phyloP scores from a whole-genome alignment of 352 stramenopile genomes.

The Phytophthora lateralis region DNA sequence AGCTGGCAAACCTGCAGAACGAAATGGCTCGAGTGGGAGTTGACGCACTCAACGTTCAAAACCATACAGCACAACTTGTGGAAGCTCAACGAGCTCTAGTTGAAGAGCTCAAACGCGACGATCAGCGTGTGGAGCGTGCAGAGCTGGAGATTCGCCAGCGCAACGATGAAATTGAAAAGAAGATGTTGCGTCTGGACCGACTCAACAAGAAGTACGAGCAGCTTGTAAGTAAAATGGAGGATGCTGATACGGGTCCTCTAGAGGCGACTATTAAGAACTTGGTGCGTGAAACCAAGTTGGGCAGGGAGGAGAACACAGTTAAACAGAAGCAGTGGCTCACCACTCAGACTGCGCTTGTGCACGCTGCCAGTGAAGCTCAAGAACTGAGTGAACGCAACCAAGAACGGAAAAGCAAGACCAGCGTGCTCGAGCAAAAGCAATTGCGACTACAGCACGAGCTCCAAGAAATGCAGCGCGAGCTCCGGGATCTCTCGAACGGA shows the following conservation, averaged over 20 bases:
- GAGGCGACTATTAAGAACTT: constrained; percentile 95
- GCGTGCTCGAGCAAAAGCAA: constrained; percentile 91
- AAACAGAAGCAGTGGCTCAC: constrained; percentile 92
- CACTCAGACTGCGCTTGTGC: constrained; percentile 91
- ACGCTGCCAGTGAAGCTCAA: constrained; percentile 88
- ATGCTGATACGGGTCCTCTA: constrained; percentile 93
- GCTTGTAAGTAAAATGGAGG: constrained; percentile 87
- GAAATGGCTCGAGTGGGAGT: constrained; percentile 93
- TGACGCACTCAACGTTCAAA: constrained; percentile 92
- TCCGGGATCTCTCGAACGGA: constrained; percentile 76
- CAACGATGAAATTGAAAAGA: constrained; percentile 97
- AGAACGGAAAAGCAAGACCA: constrained; percentile 90
- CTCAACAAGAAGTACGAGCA: constrained; percentile 96
- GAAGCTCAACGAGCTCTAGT: constrained; percentile 84
- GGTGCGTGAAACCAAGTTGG: constrained; percentile 82
- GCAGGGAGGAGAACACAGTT: constrained; percentile 67
- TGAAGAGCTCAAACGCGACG: constrained; percentile 86
- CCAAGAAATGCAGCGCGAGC: constrained; percentile 76
- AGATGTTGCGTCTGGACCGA: constrained; percentile 92
- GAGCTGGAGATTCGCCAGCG: constrained; percentile 94
- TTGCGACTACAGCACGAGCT: constrained; percentile 88
- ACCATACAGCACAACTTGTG: constrained; percentile 86
- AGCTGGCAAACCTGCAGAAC: constrained; percentile 89
- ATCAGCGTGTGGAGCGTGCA: constrained; percentile 90
- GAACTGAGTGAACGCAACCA: constrained; percentile 88